Conservation (phyloP, 2,329 filamentous ascomycete genomes). For the Alternaria alternata region DNA sequence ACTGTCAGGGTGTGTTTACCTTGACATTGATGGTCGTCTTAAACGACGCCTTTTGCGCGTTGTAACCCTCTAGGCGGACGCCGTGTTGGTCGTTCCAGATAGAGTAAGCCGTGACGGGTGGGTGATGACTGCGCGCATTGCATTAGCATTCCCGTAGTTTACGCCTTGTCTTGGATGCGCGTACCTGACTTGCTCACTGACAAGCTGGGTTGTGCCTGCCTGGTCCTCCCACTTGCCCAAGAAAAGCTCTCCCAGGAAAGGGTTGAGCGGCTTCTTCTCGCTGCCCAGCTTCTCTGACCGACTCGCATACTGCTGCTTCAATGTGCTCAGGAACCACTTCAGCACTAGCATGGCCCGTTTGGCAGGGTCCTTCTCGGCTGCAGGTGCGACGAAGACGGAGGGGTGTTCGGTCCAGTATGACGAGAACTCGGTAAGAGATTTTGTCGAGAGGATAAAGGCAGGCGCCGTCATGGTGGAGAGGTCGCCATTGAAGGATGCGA, state of each 20-base stretch:
- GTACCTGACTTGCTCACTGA: conserved; percentile 91
- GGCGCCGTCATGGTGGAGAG: conserved; percentile 65
- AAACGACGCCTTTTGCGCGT: conserved; percentile 95
- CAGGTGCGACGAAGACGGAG: conserved; percentile 79
- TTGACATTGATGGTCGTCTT: conserved; percentile 93
- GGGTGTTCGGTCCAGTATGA: conserved; percentile 66
- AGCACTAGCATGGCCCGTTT: conserved; percentile 88
- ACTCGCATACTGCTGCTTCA: conserved; percentile 84
- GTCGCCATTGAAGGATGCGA: conserved; percentile 65
- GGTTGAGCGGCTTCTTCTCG: conserved; percentile 98
- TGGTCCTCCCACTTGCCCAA: conserved; percentile 88
- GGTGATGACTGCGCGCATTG: conserved; percentile 72
- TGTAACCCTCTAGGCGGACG: conserved; percentile 81
- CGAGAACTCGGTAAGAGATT: conserved; percentile 65
- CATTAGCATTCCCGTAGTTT: conserved; percentile 14
- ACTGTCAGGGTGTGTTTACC: conserved; percentile 22
- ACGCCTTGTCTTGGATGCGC: neutral
- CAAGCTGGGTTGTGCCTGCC: conserved; percentile 80
- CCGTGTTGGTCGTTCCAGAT: conserved; percentile 88
- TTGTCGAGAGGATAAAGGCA: conserved; percentile 64
- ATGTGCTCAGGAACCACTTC: conserved; percentile 93
- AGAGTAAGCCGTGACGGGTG: conserved; percentile 91
- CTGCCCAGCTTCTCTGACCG: conserved; percentile 83
- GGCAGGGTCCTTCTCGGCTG: conserved; percentile 77
- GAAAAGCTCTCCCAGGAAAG: conserved; percentile 94